phyloP scores from a whole-genome alignment of 1,139 yeast species.

The Pichia sp. region DNA sequence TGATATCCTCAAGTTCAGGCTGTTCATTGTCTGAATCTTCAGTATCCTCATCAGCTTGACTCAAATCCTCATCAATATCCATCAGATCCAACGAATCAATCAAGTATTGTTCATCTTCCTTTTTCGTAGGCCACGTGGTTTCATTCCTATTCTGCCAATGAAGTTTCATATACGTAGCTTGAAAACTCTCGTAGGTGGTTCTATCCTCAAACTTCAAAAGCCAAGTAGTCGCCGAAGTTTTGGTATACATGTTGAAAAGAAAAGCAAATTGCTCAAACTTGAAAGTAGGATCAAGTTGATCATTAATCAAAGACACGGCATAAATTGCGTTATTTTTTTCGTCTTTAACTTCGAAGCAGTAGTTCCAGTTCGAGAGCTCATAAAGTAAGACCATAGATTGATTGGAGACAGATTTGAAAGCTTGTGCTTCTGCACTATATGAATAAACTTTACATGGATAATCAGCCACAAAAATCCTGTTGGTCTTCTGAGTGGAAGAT shows the following conservation, averaged over 20 bases:
- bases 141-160: slow-evolving; percentile 61
- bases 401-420: slow-evolving; percentile 44
- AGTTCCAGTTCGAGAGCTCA: slow-evolving; percentile 51
- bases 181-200: slow-evolving; percentile 47
- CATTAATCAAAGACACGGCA: slow-evolving; percentile 43
- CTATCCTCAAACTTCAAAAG: slow-evolving; percentile 49
- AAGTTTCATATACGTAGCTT: slow-evolving; percentile 46
- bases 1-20: slow-evolving; percentile 21
- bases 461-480: slow-evolving; percentile 12
- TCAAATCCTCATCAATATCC: slow-evolving; percentile 31
- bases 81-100: slow-evolving; percentile 42
- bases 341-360: slow-evolving; percentile 42
- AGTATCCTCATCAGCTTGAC: slow-evolving; percentile 22
- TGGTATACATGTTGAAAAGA: slow-evolving; percentile 55
- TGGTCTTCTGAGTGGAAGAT: background rate
- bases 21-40: slow-evolving; percentile 19
- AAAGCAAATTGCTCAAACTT: slow-evolving; percentile 55
- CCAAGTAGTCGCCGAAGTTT: slow-evolving; percentile 52
- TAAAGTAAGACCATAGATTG: slow-evolving; percentile 38
- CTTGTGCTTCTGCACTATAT: slow-evolving; percentile 51
- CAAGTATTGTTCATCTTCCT: slow-evolving; percentile 46
- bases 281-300: slow-evolving; percentile 61
- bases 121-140: slow-evolving; percentile 39
- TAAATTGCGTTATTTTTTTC: slow-evolving; percentile 25
- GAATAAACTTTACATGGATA: slow-evolving; percentile 28